phyloP scores from a whole-genome alignment of 108 stramenopile genomes.

The Epithemia pelagica region DNA sequence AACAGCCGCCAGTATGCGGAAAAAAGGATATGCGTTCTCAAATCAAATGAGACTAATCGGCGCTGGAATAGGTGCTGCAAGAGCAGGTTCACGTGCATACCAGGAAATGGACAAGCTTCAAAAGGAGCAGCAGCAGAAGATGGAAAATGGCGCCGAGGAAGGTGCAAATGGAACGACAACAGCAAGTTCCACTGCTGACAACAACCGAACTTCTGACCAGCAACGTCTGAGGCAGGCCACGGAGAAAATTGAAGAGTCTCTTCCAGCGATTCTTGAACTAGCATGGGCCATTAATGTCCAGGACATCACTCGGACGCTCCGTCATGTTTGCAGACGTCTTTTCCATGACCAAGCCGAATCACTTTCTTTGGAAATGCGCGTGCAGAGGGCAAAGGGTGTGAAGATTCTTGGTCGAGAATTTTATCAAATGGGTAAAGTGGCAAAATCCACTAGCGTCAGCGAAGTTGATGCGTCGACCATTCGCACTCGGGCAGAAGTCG shows the following conservation, averaged over 20 bases:
- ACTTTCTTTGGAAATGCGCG: conserved; percentile 30
- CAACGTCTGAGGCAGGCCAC: conserved; percentile 57
- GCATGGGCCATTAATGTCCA: conserved; percentile 83
- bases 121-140: conserved; percentile 31
- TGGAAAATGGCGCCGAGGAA: conserved; percentile 9
- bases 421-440: conserved; percentile 50
- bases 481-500: conserved; percentile 76
- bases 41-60: conserved; percentile 60
- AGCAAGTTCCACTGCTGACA: background rate
- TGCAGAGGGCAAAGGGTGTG: conserved; percentile 68
- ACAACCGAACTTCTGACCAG: conserved; percentile 26
- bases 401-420: conserved; percentile 66
- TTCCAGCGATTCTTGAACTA: conserved; percentile 74
- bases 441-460: conserved; percentile 18
- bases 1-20: conserved; percentile 52
- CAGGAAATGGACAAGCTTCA: conserved; percentile 69
- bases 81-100: conserved; percentile 66
- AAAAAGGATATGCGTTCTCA: conserved; percentile 29
- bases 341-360: conserved; percentile 56
- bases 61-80: conserved; percentile 63
- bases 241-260: conserved; percentile 73
- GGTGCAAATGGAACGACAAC: conserved; percentile 1
- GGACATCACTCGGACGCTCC: conserved; percentile 73
- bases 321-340: conserved; percentile 64
- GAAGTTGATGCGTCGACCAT: conserved; percentile 41